These are phyloP conservation scores for Fusarium sp. DNA, from an alignment of 2,329 filamentous ascomycete species.

Conservation along the genomic window DNA sequence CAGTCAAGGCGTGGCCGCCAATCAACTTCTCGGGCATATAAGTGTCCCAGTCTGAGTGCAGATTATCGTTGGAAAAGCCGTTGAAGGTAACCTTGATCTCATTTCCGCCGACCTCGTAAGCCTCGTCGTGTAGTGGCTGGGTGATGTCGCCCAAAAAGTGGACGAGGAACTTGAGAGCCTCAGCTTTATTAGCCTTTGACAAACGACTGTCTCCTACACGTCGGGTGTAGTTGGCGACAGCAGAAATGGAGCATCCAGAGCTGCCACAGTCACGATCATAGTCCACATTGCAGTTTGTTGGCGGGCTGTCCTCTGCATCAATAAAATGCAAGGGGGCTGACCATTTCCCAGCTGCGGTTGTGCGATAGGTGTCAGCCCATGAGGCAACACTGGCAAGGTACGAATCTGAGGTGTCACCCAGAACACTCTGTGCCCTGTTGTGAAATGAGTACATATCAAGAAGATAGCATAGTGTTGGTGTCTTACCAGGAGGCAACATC, in stretches of 20 bases:
- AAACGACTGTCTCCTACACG: constrained; percentile 9
- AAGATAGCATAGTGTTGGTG: accelerated
- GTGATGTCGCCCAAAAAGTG: constrained; percentile 5
- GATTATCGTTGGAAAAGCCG: not conserved
- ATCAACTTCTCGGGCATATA: constrained; percentile 13
- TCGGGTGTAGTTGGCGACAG: constrained; percentile 5
- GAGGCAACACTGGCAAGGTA: constrained; percentile 13
- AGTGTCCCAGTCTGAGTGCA: constrained; percentile 10
- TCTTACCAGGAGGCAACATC: constrained; percentile 1
- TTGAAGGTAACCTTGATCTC: constrained; percentile 12
- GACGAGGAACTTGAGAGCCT: constrained; percentile 11
- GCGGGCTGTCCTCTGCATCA: constrained; percentile 6
- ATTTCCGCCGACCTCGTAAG: constrained; percentile 6
- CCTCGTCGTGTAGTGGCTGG: constrained; percentile 4
- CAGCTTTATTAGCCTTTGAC: not conserved
- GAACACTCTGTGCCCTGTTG: constrained; percentile 1
- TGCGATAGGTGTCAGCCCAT: constrained; percentile 13
- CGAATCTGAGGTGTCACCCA: constrained; percentile 1
- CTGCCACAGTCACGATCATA: constrained; percentile 13
- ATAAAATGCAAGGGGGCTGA: constrained; percentile 10
- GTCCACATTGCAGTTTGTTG: constrained; percentile 11
- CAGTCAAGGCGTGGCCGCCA: constrained; percentile 2
- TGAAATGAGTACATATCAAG: not conserved
- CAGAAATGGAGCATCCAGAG: constrained; percentile 12
- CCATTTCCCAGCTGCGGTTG: constrained; percentile 7